Base-by-base conservation (phyloP, 2,329 filamentous ascomycete species). In the Hypoxylon sp. region DNA sequence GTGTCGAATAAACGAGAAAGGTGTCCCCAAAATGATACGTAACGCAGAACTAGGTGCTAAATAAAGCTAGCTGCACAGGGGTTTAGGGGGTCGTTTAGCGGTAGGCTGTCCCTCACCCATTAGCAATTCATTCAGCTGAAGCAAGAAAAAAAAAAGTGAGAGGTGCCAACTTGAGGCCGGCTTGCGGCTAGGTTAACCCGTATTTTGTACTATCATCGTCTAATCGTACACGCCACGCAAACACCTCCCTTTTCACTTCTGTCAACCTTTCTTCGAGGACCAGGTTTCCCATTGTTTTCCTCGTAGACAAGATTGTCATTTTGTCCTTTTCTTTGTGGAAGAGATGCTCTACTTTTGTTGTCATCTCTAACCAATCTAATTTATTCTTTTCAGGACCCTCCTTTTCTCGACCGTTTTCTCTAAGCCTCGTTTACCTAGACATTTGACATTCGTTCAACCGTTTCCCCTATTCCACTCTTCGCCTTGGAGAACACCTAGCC, bases 211-310 rank as follows among this genome's bases (percentile, higher is more conserved):
- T 61, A 67, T 65, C 57, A 61, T 55, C 56, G 56, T 65, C 41
- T 53, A 61, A 63, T 69, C 61, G 61, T 68, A 67, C 65, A 70
- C 51, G 67, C 67, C 67, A 69, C 67, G 67, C 67, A 70, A 69
- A 61, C 57, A 51, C 52, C 43, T 48, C 46, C 55, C 54, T 57
- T 58, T 25, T 47, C 30, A 63, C 54, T 62, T 65, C 45, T 60
- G 6, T 54, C 54, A 53, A 52, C 59, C 45, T 59, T 56, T 55
- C 59, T 66, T 66, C 59, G 53, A 68, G 58, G 41, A 66, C 65
- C 39, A 8, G 57, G 43, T 30, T 67, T 57, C 53, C 61, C 60
- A 52, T 63, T 62, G 29, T 61, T 46, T 63, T 57, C 39, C 59
- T 63, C 48, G n/a, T 56, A 50, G 61, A 43, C 53, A 64, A 39